Conservation (phyloP, 2,329 filamentous ascomycete species). For the Plenodomus lindquistii region DNA sequence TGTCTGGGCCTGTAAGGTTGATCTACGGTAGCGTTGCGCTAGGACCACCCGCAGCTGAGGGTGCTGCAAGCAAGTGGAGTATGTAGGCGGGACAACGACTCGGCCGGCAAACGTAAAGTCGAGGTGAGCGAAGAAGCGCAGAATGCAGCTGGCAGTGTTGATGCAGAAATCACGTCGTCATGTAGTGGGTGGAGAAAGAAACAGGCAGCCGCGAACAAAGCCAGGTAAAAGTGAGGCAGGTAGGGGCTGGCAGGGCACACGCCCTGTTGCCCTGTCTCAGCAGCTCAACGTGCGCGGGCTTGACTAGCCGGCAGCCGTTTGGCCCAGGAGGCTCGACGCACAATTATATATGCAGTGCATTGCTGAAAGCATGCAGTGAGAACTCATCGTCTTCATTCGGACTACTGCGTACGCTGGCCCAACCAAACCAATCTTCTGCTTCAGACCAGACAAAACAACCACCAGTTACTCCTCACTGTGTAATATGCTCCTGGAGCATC, state of each 20-base stretch:
- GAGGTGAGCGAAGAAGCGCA: not conserved
- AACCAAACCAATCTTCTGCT: not conserved
- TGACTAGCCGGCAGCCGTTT: conserved; percentile 3
- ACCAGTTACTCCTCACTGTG: conserved; percentile 22
- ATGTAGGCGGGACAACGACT: conserved; percentile 4
- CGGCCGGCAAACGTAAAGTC: not conserved
- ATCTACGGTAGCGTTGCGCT: conserved; percentile 39
- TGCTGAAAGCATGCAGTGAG: too few relatives aligned
- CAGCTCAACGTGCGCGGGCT: conserved; percentile 7
- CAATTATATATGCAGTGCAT: not conserved
- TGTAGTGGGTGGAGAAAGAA: conserved; percentile 8
- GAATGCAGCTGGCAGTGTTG: too few relatives aligned
- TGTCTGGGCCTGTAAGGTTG: conserved; percentile 29
- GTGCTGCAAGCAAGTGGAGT: conserved; percentile 29
- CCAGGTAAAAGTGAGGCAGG: conserved; percentile 18
- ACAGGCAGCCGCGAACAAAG: conserved; percentile 3
- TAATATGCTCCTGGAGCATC: conserved; percentile 19
- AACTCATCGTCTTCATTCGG: too few relatives aligned
- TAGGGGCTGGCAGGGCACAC: conserved; percentile 8
- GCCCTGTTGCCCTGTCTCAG: conserved; percentile 14
- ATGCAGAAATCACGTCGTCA: too few relatives aligned
- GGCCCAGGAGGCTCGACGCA: too few relatives aligned
- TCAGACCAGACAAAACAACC: not conserved
- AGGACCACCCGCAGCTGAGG: conserved; percentile 6
- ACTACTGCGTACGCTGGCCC: too few relatives aligned